A percentile compares a stretch with the other conserved stretches of the same genome.
Conservation (phyloP, 345 rosid genomes). For the Eucalyptus curtisii region DNA sequence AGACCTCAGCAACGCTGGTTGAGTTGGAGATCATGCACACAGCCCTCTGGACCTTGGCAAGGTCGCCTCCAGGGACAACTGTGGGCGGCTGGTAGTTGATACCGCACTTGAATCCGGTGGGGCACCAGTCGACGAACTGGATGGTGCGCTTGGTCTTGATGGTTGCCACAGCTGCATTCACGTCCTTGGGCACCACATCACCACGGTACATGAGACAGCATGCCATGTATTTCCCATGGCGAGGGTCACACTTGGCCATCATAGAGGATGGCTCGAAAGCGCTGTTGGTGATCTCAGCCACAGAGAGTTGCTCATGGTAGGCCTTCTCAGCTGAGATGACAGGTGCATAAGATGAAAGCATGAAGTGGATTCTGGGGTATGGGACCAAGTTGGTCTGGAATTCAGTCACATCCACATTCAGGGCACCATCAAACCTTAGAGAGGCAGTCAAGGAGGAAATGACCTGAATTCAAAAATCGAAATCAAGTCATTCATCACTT, state of each 20-base stretch:
- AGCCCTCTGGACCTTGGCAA: conserved; percentile 72
- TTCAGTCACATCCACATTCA: conserved; percentile 69
- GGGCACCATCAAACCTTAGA: conserved; percentile 68
- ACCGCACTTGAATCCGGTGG: conserved; percentile 74
- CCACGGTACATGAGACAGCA: conserved; percentile 81
- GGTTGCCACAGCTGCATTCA: conserved; percentile 63
- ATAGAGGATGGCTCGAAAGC: conserved; percentile 35
- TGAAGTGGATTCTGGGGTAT: conserved; percentile 76
- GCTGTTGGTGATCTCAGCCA: conserved; percentile 53
- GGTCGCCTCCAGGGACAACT: conserved; percentile 76
- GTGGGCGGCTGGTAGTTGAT: conserved; percentile 78
- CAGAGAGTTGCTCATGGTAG: conserved; percentile 43
- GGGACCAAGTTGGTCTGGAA: conserved; percentile 80
- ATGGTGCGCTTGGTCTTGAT: conserved; percentile 72
- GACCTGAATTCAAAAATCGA: conserved; percentile 14
- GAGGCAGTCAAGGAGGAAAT: conserved; percentile 77
- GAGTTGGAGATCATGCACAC: conserved; percentile 80
- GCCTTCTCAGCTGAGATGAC: conserved; percentile 60
- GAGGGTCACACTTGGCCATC: conserved; percentile 67
- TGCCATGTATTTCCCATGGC: conserved; percentile 89
- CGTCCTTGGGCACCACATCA: conserved; percentile 74
- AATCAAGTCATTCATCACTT: background rate
- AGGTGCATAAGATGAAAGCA: conserved; percentile 78
- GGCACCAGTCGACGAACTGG: conserved; percentile 77
- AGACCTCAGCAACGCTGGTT: conserved; percentile 75